These are phyloP conservation scores for Aspergillus felis DNA, from an alignment of 2,329 filamentous ascomycete genomes.

Conservation along the genomic window DNA sequence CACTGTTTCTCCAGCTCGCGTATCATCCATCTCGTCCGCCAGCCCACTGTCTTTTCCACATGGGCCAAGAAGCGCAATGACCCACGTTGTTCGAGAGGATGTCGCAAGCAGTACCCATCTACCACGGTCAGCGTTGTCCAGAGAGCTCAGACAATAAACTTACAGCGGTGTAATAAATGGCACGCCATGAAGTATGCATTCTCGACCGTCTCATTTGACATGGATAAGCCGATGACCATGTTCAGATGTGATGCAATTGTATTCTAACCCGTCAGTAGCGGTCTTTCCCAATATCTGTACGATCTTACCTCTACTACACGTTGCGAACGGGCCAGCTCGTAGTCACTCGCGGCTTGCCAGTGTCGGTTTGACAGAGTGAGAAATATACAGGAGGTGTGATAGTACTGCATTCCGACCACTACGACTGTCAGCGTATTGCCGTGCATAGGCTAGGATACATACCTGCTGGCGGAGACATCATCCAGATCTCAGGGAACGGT, in stretches of 20 bases:
- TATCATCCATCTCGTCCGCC: conserved; percentile 31
- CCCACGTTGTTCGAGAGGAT: conserved; percentile 24
- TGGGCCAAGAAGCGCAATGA: conserved; percentile 24
- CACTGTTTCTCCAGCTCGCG: conserved; percentile 26
- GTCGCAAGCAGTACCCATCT: conserved; percentile 32
- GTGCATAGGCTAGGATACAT: neutral
- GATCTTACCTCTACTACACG: conserved; percentile 26
- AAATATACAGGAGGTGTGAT: conserved; percentile 31
- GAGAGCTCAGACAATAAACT: conserved; percentile 4
- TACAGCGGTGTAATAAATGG: conserved; percentile 31
- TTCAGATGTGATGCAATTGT: conserved; percentile 27
- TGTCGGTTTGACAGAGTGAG: conserved; percentile 25
- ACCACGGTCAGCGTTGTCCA: neutral
- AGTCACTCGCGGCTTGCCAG: conserved; percentile 21
- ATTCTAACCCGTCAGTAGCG: conserved; percentile 13
- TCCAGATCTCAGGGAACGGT: conserved; percentile 36
- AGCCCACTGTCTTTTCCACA: conserved; percentile 27
- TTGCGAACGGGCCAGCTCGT: conserved; percentile 21
- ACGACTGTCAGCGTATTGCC: neutral
- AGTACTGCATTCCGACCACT: conserved; percentile 39
- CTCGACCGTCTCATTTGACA: conserved; percentile 31
- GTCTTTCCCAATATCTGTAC: neutral
- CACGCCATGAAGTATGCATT: conserved; percentile 34
- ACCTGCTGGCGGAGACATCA: conserved; percentile 34
- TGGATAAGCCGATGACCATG: conserved; percentile 28